Percentiles rank a stretch among this genome's conserved stretches.
Conservation (phyloP, 345 rosid genomes). For the Aurinia saxatilis region DNA sequence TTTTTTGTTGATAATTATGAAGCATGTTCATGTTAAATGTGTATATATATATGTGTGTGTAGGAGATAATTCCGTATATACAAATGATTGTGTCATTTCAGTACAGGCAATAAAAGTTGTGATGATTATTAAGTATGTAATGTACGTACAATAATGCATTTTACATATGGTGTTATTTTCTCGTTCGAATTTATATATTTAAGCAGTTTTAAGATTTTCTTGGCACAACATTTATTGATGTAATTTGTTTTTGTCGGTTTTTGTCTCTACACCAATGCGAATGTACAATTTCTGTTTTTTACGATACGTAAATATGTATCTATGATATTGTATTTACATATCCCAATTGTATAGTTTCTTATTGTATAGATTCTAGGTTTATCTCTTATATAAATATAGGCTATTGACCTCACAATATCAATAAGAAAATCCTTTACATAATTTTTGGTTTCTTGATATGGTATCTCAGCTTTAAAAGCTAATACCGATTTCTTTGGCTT, state of each 20-base stretch:
- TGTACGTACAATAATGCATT: slow-evolving; percentile 13
- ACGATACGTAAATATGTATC: no score
- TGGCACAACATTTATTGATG: slow-evolving; percentile 8
- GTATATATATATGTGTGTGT: not conserved
- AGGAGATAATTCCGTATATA: not conserved
- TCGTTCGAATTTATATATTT: not conserved
- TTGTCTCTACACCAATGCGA: slow-evolving; percentile 4
- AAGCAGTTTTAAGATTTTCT: not conserved
- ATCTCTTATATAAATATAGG: no score
- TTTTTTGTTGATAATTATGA: not conserved
- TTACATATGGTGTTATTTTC: not conserved
- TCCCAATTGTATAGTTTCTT: no score
- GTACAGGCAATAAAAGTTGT: slow-evolving; percentile 13
- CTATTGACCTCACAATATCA: no score
- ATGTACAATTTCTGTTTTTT: not conserved
- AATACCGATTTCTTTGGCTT: no score
- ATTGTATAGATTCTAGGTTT: no score
- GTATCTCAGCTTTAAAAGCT: no score
- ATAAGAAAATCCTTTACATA: no score
- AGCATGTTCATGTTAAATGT: not conserved
- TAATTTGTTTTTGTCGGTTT: slow-evolving; percentile 21
- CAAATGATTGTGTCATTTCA: slow-evolving; percentile 17
- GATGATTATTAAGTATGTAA: not conserved
- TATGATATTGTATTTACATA: no score
- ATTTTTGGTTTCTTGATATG: no score